Evolutionary conservation across 148 eudicot species (phyloP).

Genomic region (Persicaria tinctoria): DNA sequence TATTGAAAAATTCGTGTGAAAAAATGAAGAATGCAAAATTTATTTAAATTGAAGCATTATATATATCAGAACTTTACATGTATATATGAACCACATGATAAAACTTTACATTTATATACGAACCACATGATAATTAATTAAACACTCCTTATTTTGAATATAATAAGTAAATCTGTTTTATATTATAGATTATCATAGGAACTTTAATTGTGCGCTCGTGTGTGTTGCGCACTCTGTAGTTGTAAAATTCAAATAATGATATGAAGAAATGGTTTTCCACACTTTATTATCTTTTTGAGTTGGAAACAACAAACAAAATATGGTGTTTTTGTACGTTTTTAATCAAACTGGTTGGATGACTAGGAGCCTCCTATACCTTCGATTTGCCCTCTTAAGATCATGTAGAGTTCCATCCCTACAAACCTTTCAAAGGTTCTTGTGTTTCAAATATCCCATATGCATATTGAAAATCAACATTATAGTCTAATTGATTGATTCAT

Average conservation of each 20-base stretch:
- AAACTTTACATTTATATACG: too few species aligned
- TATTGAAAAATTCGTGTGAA: too few species aligned
- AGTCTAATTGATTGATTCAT: too few species aligned
- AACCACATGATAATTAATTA: too few species aligned
- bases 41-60: too few species aligned
- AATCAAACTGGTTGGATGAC: neutral
- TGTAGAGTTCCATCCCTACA: slow-evolving; percentile 3
- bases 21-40: too few species aligned
- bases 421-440: neutral
- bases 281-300: neutral
- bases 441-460: too few species aligned
- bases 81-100: too few species aligned
- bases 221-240: slow-evolving; percentile 5
- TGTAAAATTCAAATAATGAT: neutral
- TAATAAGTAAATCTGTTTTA: too few species aligned
- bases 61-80: too few species aligned
- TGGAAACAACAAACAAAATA: neutral
- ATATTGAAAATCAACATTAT: too few species aligned
- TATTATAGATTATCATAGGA: neutral
- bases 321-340: neutral
- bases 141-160: too few species aligned
- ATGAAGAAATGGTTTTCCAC: neutral
- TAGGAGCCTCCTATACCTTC: slow-evolving; percentile 1
- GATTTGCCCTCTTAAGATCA: neutral
- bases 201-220: slow-evolving; percentile 3